A percentile compares a stretch with the other conserved stretches of the same genome.
These are phyloP conservation scores for Hanseniaspora jakobsenii DNA, from an alignment of 805 yeast genomes.

Conservation along the genomic window DNA sequence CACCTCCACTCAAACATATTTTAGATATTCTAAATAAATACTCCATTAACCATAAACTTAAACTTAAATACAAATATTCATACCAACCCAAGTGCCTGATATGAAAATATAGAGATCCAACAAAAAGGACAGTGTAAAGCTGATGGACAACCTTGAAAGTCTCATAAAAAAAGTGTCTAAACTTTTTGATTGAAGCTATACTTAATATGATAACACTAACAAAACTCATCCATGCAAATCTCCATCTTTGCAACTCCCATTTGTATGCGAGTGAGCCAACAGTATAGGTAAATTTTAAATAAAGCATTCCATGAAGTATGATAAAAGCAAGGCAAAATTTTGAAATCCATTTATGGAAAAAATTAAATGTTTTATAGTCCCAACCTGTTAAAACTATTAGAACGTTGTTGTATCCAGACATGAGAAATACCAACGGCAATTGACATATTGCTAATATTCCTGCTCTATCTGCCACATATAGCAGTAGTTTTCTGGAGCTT, in stretches of 20 bases:
- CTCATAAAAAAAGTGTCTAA: slow-evolving; percentile 30
- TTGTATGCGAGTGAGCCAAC: slow-evolving; percentile 29
- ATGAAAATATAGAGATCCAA: slow-evolving; percentile 37
- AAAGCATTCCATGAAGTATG: slow-evolving; percentile 31
- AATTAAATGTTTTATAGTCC: slow-evolving; percentile 49
- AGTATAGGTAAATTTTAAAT: slow-evolving; percentile 29
- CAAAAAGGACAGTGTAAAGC: slow-evolving; percentile 31
- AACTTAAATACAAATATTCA: slow-evolving; percentile 32
- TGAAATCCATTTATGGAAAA: slow-evolving; percentile 51
- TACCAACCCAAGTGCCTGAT: slow-evolving; percentile 35
- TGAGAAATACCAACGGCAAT: slow-evolving; percentile 45
- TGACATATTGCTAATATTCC: slow-evolving; percentile 37
- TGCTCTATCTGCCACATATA: slow-evolving; percentile 35
- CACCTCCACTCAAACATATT: slow-evolving; percentile 24
- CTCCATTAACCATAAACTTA: slow-evolving; percentile 34
- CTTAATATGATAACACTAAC: slow-evolving; percentile 27
- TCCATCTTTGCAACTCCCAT: slow-evolving; percentile 34
- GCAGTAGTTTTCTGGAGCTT: slow-evolving; percentile 18
- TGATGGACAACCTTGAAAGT: slow-evolving; percentile 37
- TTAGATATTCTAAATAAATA: slow-evolving; percentile 30
- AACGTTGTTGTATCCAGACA: slow-evolving; percentile 65
- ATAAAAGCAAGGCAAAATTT: slow-evolving; percentile 31
- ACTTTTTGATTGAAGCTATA: slow-evolving; percentile 27
- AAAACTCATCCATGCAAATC: slow-evolving; percentile 30
- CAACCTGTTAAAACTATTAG: slow-evolving; percentile 50